Percentiles rank a stretch among this genome's conserved stretches.
Conservation (phyloP, 176 grass and related monocot genomes). For the Triticum dicoccoides region DNA sequence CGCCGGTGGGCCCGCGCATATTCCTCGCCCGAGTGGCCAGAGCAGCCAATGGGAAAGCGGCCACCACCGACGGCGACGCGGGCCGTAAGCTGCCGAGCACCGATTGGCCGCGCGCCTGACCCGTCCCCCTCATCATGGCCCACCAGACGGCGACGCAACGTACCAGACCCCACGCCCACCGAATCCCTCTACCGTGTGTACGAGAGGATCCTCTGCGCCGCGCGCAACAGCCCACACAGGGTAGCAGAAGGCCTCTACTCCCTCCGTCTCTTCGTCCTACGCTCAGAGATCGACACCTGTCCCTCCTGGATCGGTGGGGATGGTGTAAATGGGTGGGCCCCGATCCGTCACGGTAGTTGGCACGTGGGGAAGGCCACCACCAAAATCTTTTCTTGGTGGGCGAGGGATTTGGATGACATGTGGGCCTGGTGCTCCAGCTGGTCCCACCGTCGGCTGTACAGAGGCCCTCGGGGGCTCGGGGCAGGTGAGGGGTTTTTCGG, state of each 20-base stretch:
- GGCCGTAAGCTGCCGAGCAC: slow-evolving; percentile 27
- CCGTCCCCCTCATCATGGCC: not conserved
- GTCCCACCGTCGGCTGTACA: not conserved
- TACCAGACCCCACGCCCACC: not conserved
- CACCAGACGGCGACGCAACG: not conserved
- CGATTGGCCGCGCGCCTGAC: slow-evolving; percentile 31
- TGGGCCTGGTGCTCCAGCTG: fast-evolving
- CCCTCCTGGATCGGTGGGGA: not conserved
- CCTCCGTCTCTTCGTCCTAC: not conserved
- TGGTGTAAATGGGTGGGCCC: slow-evolving; percentile 20
- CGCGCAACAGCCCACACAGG: not conserved
- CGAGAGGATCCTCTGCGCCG: slow-evolving; percentile 23
- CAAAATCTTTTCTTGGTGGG: not conserved
- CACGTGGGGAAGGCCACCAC: slow-evolving; percentile 27
- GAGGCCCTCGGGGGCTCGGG: too few relatives aligned
- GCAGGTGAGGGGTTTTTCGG: not conserved
- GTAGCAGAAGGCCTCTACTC: not conserved
- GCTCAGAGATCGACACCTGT: slow-evolving; percentile 21
- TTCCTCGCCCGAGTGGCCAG: not conserved
- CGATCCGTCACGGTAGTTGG: slow-evolving; percentile 34
- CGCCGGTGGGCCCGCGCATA: not conserved
- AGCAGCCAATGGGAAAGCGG: slow-evolving; percentile 17
- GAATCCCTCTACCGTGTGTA: not conserved
- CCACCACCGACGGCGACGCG: slow-evolving; percentile 36
- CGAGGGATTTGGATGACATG: not conserved